These are phyloP conservation scores for Panicum virgatum DNA, from an alignment of 202 grass and related monocot genomes.

Conservation along the genomic window DNA sequence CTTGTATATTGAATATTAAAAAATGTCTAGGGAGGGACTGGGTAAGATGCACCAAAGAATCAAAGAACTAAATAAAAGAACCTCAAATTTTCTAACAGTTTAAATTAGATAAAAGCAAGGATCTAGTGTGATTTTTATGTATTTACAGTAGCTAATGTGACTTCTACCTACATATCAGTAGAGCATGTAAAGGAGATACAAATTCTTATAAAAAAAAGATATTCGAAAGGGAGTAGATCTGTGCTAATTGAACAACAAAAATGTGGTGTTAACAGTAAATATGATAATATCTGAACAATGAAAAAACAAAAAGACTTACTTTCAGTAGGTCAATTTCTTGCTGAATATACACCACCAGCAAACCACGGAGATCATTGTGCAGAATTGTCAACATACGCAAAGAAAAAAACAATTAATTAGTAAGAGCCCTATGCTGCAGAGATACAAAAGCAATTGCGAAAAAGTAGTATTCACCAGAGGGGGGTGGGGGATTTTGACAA, in stretches of 20 bases:
- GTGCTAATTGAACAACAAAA: conserved; percentile 19
- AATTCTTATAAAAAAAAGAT: background rate
- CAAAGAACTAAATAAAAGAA: background rate
- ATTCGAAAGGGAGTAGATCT: background rate
- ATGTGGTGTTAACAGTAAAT: background rate
- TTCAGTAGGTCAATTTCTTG: conserved; percentile 99
- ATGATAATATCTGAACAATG: conserved; percentile 10
- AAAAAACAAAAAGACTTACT: conserved; percentile 52
- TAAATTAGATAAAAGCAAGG: background rate
- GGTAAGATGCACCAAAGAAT: background rate
- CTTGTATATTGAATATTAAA: background rate
- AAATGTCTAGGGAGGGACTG: background rate
- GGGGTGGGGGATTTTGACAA: background rate
- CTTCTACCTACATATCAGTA: background rate
- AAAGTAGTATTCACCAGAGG: background rate
- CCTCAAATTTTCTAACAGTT: background rate
- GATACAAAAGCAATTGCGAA: conserved; percentile 18
- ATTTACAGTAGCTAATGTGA: conserved; percentile 16
- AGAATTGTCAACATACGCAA: conserved; percentile 39
- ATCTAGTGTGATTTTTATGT: conserved; percentile 8
- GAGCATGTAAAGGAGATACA: background rate
- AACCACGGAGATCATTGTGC: conserved; percentile 33
- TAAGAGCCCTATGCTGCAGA: conserved; percentile 19
- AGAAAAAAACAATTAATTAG: conserved; percentile 7
- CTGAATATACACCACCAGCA: conserved; percentile 58